Evolutionary conservation across 208 protist genomes (phyloP).

Genomic region (Crithidia brevicula): DNA sequence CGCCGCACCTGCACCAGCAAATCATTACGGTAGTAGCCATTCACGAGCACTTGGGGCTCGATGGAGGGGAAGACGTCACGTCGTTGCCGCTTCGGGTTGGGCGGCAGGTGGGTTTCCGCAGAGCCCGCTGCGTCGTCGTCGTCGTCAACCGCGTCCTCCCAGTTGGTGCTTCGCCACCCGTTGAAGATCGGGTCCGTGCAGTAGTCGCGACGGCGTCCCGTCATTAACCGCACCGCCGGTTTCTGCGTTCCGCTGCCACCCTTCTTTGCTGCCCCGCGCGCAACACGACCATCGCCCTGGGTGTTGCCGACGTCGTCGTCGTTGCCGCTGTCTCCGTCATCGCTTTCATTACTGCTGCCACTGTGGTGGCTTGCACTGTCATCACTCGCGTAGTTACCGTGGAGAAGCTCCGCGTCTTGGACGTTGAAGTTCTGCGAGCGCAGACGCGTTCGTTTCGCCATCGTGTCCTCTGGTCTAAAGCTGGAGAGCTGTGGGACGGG

Average conservation of each 20-base stretch:
- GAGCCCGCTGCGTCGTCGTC: not conserved
- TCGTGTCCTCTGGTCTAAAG: not conserved
- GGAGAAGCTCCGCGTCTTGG: not conserved
- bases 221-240: conserved; percentile 9
- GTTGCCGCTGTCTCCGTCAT: too few relatives aligned
- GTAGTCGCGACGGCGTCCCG: conserved; percentile 34
- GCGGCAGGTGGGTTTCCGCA: not conserved
- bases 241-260: not conserved
- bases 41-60: conserved; percentile 70
- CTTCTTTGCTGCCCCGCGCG: not conserved
- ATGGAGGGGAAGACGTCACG: conserved; percentile 74
- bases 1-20: conserved; percentile 62
- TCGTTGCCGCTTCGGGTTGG: conserved; percentile 20
- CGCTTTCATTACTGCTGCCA: conserved; percentile 36
- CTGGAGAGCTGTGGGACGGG: conserved; percentile 12
- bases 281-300: not conserved
- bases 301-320: too few relatives aligned
- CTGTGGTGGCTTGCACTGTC: conserved; percentile 1
- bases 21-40: conserved; percentile 82
- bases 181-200: conserved; percentile 37
- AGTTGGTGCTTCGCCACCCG: conserved; percentile 42
- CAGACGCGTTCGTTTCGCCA: not conserved
- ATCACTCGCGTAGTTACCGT: not conserved
- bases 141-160: conserved; percentile 2
- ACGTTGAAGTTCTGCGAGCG: not conserved